Percentiles rank a stretch among this genome's conserved stretches.
phyloP scores from a whole-genome alignment of 2,329 filamentous ascomycete genomes.

The Hypoxylon sp. region DNA sequence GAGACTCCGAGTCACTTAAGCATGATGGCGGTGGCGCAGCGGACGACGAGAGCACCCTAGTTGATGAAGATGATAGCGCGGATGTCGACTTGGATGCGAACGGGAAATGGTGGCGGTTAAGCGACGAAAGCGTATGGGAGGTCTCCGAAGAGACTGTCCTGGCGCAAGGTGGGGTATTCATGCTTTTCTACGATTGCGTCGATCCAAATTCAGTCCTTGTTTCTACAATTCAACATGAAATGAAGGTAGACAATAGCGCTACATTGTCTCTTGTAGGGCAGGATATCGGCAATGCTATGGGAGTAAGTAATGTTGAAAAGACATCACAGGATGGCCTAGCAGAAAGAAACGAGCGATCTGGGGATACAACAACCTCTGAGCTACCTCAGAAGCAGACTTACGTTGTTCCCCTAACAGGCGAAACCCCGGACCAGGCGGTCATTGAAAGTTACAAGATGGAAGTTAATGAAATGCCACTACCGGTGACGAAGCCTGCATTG shows the following conservation, averaged over 20 bases:
- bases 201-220: conserved; percentile 66
- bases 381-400: background rate
- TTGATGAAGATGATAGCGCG: conserved; percentile 35
- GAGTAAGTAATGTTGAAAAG: background rate
- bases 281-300: background rate
- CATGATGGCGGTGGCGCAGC: conserved; percentile 36
- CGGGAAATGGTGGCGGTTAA: conserved; percentile 88
- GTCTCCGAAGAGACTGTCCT: conserved; percentile 82
- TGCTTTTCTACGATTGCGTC: conserved; percentile 93
- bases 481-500: conserved; percentile 52
- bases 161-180: conserved; percentile 87
- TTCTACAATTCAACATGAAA: conserved; percentile 45
- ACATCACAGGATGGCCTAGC: background rate
- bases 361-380: background rate
- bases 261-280: conserved; percentile 4
- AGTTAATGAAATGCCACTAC: background rate
- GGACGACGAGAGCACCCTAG: conserved; percentile 42
- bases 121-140: conserved; percentile 85
- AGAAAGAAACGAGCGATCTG: conserved; percentile 10
- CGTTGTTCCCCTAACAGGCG: background rate
- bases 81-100: conserved; percentile 45
- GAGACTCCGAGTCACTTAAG: conserved; percentile 13
- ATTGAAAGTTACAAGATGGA: background rate
- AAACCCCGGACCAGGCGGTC: background rate
- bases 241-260: conserved; percentile 8